phyloP scores from a whole-genome alignment of 164 flowering plant species.

The Cinnamomum micranthum region DNA sequence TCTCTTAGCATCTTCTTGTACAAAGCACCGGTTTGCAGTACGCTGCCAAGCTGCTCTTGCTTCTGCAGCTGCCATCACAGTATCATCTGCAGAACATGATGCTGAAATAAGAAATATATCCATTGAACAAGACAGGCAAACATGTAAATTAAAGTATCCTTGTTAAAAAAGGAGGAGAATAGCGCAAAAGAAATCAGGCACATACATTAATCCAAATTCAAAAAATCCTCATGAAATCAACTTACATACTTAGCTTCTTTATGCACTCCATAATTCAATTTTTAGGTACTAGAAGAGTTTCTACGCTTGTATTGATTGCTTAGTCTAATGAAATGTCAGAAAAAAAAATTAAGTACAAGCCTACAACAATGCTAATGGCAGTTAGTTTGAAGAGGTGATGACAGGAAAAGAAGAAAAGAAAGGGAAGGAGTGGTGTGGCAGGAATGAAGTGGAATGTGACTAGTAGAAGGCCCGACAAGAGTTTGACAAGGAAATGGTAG shows the following conservation, averaged over 20 bases:
- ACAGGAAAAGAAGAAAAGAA: too few species aligned
- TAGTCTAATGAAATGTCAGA: too few species aligned
- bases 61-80: conserved; percentile 87
- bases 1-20: conserved; percentile 90
- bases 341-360: too few species aligned
- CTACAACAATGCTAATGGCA: too few species aligned
- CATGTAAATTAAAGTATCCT: background rate
- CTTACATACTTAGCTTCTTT: background rate
- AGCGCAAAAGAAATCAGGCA: background rate
- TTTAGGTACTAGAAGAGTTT: background rate
- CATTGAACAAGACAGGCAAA: background rate
- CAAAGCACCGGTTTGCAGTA: conserved; percentile 82
- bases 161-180: background rate
- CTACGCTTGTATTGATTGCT: too few species aligned
- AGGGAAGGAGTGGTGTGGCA: too few species aligned
- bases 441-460: too few species aligned
- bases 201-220: background rate
- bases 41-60: conserved; percentile 96
- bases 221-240: background rate
- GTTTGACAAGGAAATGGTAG: too few species aligned
- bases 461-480: too few species aligned
- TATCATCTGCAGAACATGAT: conserved; percentile 8
- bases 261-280: background rate
- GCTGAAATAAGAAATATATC: background rate
- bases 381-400: too few species aligned